These are phyloP conservation scores for Eucalyptus shirleyi DNA, from an alignment of 345 rosid genomes.

Conservation along the genomic window DNA sequence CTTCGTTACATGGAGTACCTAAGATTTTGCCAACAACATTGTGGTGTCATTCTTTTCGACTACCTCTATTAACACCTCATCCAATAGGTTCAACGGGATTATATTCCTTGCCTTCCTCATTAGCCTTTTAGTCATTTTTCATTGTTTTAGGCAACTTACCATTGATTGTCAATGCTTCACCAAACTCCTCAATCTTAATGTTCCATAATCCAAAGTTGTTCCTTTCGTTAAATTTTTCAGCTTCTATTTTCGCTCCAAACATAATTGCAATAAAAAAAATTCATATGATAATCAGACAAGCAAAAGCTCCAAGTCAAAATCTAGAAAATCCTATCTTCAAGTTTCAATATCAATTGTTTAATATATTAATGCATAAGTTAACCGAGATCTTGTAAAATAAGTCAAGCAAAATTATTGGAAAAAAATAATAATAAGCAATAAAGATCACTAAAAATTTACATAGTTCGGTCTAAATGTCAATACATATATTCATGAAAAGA, in stretches of 20 bases:
- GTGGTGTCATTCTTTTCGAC: neutral
- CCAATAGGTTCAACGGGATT: neutral
- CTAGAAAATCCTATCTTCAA: neutral
- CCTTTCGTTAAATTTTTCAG: too few species aligned
- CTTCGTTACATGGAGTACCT: neutral
- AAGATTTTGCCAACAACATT: neutral
- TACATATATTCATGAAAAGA: accelerated
- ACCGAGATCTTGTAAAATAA: too few species aligned
- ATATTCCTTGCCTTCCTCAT: neutral
- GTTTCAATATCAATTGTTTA: neutral
- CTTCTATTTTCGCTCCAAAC: accelerated
- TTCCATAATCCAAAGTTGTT: neutral
- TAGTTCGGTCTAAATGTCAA: accelerated
- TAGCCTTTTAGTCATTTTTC: neutral
- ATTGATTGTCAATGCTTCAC: neutral
- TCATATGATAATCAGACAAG: accelerated
- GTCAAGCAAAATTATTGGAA: too few species aligned
- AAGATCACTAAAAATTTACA: too few species aligned
- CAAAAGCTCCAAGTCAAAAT: neutral
- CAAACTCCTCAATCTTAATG: neutral
- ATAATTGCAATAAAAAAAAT: neutral
- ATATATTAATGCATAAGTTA: neutral
- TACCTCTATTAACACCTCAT: neutral
- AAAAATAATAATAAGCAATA: too few species aligned
- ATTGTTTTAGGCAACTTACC: neutral